Evolutionary conservation across 306 rosid genomes (phyloP).

Genomic region (Fragaria ananassa): DNA sequence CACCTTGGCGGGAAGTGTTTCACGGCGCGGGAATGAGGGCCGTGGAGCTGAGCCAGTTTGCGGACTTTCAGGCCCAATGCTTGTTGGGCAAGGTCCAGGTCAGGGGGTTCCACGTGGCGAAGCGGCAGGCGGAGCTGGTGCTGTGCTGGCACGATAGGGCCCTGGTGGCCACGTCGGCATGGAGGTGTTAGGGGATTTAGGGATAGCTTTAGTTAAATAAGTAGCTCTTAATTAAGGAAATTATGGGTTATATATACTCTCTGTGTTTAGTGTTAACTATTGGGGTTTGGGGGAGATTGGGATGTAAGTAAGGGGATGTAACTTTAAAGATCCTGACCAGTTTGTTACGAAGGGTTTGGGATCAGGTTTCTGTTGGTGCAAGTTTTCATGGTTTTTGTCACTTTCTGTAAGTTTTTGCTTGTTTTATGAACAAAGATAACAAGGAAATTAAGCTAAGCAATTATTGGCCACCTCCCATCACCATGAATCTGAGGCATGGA

Average conservation of each 20-base stretch:
- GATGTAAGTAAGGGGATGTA: slow-evolving; percentile 4
- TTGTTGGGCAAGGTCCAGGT: slow-evolving; percentile 65
- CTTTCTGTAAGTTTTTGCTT: background rate
- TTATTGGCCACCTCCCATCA: background rate
- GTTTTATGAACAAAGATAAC: slow-evolving; percentile 11
- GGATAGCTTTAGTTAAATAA: slow-evolving; percentile 1
- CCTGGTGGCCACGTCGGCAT: slow-evolving; percentile 74
- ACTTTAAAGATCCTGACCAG: slow-evolving; percentile 10
- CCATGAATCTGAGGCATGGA: background rate
- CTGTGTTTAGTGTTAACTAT: slow-evolving; percentile 1
- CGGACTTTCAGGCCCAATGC: slow-evolving; percentile 80
- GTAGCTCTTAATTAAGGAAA: slow-evolving; percentile 11
- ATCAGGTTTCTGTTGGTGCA: background rate
- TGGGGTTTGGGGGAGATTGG: slow-evolving; percentile 18
- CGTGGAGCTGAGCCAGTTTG: slow-evolving; percentile 74
- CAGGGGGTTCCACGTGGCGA: slow-evolving; percentile 77
- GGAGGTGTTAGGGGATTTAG: slow-evolving; percentile 51
- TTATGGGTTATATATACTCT: background rate
- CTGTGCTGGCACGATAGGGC: slow-evolving; percentile 73
- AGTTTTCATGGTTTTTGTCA: background rate
- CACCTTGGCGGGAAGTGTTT: slow-evolving; percentile 64
- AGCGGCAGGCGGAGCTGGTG: slow-evolving; percentile 75
- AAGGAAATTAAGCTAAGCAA: slow-evolving; percentile 2
- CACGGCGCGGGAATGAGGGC: slow-evolving; percentile 76
- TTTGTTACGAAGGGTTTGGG: slow-evolving; percentile 5